Conservation (phyloP, 352 stramenopile species). For the Lagenidium giganteum region DNA sequence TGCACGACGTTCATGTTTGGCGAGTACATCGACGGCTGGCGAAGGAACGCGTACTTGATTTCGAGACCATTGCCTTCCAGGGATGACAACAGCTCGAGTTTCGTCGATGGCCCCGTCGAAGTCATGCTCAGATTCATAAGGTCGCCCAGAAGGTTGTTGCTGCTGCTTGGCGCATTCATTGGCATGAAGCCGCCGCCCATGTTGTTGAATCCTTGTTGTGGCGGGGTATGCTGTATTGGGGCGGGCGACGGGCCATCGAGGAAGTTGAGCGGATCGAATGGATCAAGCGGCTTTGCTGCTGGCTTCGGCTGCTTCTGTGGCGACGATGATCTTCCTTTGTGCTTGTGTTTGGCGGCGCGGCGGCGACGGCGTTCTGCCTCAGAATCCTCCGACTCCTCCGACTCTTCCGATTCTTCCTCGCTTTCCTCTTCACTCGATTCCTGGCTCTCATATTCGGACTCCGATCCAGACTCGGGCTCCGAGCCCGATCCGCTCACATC, state of each 20-base stretch:
- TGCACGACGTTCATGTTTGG: slow-evolving; percentile 69
- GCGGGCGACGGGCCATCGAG: slow-evolving; percentile 6
- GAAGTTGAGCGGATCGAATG: slow-evolving; percentile 18
- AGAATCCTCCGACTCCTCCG: slow-evolving; percentile 38
- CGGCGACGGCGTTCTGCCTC: slow-evolving; percentile 32
- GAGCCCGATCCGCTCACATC: too few relatives aligned
- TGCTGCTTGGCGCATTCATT: slow-evolving; percentile 4
- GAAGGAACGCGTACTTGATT: slow-evolving; percentile 65
- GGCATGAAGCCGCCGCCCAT: neutral
- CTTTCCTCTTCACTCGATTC: too few relatives aligned
- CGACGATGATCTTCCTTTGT: slow-evolving; percentile 1
- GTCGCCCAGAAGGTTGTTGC: slow-evolving; percentile 18
- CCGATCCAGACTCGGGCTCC: too few relatives aligned
- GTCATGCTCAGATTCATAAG: slow-evolving; percentile 21
- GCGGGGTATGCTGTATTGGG: too few relatives aligned
- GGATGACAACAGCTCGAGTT: slow-evolving; percentile 47
- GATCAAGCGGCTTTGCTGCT: slow-evolving; percentile 7
- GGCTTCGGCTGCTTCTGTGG: slow-evolving; percentile 18
- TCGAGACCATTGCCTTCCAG: slow-evolving; percentile 49
- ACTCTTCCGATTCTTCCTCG: slow-evolving; percentile 49
- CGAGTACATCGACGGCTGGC: slow-evolving; percentile 51
- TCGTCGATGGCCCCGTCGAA: slow-evolving; percentile 20
- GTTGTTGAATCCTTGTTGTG: neutral
- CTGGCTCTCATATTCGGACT: too few relatives aligned
- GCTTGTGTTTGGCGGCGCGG: slow-evolving; percentile 31